These are phyloP conservation scores for Candida golubevii DNA, from an alignment of 805 yeast species.

Conservation along the genomic window DNA sequence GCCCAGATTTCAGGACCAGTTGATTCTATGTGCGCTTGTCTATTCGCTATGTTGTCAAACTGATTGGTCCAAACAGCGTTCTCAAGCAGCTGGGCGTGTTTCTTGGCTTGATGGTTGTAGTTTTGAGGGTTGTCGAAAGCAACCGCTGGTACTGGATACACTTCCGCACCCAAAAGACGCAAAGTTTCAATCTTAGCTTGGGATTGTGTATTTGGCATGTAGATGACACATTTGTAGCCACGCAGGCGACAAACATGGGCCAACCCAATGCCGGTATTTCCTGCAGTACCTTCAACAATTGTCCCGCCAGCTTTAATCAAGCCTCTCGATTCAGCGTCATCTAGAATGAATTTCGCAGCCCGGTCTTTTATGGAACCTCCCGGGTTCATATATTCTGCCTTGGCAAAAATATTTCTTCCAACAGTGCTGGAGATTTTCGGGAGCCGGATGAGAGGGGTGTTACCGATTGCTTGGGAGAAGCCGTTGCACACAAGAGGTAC, in stretches of 20 bases:
- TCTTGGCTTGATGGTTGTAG: conserved; percentile 80
- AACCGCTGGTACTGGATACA: conserved; percentile 83
- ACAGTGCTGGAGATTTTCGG: conserved; percentile 51
- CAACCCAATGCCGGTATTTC: conserved; percentile 91
- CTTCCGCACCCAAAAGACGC: conserved; percentile 77
- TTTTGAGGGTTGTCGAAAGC: conserved; percentile 78
- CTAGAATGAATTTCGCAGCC: conserved; percentile 73
- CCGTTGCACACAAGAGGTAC: conserved; percentile 70
- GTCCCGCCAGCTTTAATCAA: conserved; percentile 73
- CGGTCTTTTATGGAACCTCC: conserved; percentile 92
- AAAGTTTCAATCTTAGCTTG: conserved; percentile 73
- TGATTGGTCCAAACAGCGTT: conserved; percentile 94
- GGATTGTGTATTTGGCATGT: conserved; percentile 90
- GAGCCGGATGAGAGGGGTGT: conserved; percentile 76
- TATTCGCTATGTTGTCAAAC: conserved; percentile 82
- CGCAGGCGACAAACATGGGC: conserved; percentile 77
- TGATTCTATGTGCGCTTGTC: conserved; percentile 83
- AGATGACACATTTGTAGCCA: conserved; percentile 80
- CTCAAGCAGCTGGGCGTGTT: conserved; percentile 70
- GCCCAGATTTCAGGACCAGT: conserved; percentile 94
- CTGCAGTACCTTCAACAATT: conserved; percentile 90
- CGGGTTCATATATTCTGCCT: conserved; percentile 91
- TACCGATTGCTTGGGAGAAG: conserved; percentile 83
- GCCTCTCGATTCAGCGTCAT: conserved; percentile 73
- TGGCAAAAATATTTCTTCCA: conserved; percentile 77